A percentile compares a stretch with the other conserved stretches of the same genome.
Conservation (phyloP, 345 rosid species). For the Syzygium oleosum region DNA sequence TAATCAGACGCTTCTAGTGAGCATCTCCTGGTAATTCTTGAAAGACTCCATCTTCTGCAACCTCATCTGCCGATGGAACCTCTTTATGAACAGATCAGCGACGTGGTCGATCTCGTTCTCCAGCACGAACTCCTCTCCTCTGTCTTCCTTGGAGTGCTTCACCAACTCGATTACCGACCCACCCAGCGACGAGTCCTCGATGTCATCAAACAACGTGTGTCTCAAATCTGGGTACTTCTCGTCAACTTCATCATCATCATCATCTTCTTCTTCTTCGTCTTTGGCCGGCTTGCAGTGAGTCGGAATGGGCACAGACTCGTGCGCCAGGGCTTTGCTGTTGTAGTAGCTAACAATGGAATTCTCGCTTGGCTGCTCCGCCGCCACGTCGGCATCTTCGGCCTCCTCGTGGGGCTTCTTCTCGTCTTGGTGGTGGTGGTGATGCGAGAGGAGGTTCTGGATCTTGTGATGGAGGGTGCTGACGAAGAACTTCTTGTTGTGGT, state of each 20-base stretch:
- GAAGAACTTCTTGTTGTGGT: conserved; percentile 42
- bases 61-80: conserved; percentile 65
- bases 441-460: conserved; percentile 25
- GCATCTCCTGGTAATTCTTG: conserved; percentile 23
- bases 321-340: not conserved
- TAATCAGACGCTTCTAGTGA: conserved; percentile 5
- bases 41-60: conserved; percentile 68
- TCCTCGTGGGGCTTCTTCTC: not conserved
- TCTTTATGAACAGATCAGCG: conserved; percentile 66
- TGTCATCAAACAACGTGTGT: conserved; percentile 28
- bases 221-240: conserved; percentile 49
- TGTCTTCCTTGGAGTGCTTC: conserved; percentile 47
- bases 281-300: conserved; percentile 1
- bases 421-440: not conserved
- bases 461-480: conserved; percentile 44
- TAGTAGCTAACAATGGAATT: not conserved
- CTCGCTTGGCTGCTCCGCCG: not conserved
- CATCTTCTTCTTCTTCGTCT: not conserved
- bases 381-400: not conserved
- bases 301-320: not conserved
- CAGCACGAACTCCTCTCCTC: conserved; percentile 61
- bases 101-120: conserved; percentile 81
- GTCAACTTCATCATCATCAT: not conserved
- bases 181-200: conserved; percentile 10
- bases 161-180: conserved; percentile 76